A percentile compares a stretch with the other conserved stretches of the same genome.
These are phyloP conservation scores for Turnera subulata DNA, from an alignment of 345 rosid species.

Conservation along the genomic window DNA sequence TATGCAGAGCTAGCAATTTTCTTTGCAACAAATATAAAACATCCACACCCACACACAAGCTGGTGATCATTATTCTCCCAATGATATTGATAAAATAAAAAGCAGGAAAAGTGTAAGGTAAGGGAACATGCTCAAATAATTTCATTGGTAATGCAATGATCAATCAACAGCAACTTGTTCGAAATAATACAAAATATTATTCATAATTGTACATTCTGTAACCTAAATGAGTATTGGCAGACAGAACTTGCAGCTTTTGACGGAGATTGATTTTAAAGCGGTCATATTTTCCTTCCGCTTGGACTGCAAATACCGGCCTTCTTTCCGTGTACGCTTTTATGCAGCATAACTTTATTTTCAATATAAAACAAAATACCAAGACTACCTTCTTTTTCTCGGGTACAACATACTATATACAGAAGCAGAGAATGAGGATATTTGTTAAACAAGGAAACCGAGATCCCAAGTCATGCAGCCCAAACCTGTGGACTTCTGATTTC, in stretches of 20 bases:
- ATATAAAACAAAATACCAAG: constrained; percentile 20
- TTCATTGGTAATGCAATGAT: too few relatives aligned
- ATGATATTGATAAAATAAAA: too few relatives aligned
- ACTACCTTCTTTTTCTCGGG: constrained; percentile 24
- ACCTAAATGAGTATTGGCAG: neutral
- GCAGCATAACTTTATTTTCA: constrained; percentile 25
- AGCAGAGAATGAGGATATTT: constrained; percentile 28
- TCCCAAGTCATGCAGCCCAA: constrained; percentile 1
- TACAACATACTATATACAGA: constrained; percentile 23
- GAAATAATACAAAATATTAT: neutral
- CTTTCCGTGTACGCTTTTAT: constrained; percentile 8
- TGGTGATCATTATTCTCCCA: too few relatives aligned
- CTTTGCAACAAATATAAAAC: too few relatives aligned
- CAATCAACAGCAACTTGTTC: constrained; percentile 1
- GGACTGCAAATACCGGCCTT: constrained; percentile 6
- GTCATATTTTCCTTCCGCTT: neutral
- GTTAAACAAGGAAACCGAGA: constrained; percentile 2
- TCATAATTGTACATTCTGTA: constrained; percentile 9
- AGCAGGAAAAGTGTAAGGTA: too few relatives aligned
- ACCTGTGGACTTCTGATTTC: constrained; percentile 4
- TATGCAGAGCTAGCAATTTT: too few relatives aligned
- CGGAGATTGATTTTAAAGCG: neutral
- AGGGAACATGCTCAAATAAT: too few relatives aligned
- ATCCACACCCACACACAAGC: too few relatives aligned
- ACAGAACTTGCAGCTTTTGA: neutral